A percentile compares a stretch with the other conserved stretches of the same genome.
These are phyloP conservation scores for Ascochyta koolunga DNA, from an alignment of 2,329 filamentous ascomycete species.

Conservation along the genomic window DNA sequence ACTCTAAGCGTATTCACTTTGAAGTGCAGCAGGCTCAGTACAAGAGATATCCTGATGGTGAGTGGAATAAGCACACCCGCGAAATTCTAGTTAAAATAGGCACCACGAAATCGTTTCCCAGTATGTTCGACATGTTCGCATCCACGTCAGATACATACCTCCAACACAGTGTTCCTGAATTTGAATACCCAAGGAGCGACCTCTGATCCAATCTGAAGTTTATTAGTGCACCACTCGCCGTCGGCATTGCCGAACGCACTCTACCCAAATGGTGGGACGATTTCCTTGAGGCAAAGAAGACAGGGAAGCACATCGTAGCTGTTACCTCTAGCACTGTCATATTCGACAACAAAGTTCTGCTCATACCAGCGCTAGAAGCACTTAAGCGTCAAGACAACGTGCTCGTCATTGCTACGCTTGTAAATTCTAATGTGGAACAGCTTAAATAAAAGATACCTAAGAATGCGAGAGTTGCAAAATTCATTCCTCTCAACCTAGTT, in stretches of 20 bases:
- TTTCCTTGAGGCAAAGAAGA: slow-evolving; percentile 48
- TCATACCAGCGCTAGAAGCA: slow-evolving; percentile 54
- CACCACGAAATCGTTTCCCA: slow-evolving; percentile 1
- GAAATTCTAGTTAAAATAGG: slow-evolving; percentile 14
- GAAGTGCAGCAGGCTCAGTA: slow-evolving; percentile 9
- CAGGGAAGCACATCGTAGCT: slow-evolving; percentile 48
- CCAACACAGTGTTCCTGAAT: slow-evolving; percentile 44
- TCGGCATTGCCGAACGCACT: slow-evolving; percentile 17
- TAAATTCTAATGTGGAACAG: slow-evolving; percentile 29
- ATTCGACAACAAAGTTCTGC: slow-evolving; percentile 48
- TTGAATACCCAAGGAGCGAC: slow-evolving; percentile 46
- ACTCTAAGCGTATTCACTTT: slow-evolving; percentile 16
- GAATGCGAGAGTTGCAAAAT: slow-evolving; percentile 55
- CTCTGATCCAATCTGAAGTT: slow-evolving; percentile 51
- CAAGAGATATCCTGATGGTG: slow-evolving; percentile 5
- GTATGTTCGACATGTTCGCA: slow-evolving; percentile 30
- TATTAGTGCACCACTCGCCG: slow-evolving; percentile 42
- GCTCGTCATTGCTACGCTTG: slow-evolving; percentile 45
- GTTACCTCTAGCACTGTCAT: slow-evolving; percentile 57
- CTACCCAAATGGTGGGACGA: slow-evolving; percentile 56
- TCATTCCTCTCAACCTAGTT: slow-evolving; percentile 55
- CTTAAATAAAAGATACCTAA: slow-evolving; percentile 36
- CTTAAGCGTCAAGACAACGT: slow-evolving; percentile 51
- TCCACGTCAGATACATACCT: slow-evolving; percentile 29
- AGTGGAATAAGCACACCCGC: slow-evolving; percentile 23